Percentiles rank a stretch among this genome's conserved stretches.
phyloP scores from a whole-genome alignment of 2,329 filamentous ascomycete species.

The Amauroascus verrucosus region DNA sequence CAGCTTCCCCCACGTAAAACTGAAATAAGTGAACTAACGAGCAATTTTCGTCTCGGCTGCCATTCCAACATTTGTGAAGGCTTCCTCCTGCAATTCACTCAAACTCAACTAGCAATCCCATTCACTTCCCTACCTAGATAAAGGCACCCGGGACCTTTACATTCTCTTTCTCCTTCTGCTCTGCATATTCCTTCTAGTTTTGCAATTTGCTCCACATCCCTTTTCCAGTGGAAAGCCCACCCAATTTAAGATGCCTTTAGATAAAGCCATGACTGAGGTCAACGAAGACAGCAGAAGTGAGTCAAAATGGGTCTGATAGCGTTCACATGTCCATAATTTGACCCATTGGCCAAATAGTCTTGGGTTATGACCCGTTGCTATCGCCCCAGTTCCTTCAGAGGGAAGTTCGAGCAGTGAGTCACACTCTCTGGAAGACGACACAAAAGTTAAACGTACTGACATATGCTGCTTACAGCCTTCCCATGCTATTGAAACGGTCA shows the following conservation, averaged over 20 bases:
- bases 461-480: constrained; percentile 24
- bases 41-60: no score
- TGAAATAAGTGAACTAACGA: no score
- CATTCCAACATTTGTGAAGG: no score
- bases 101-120: no score
- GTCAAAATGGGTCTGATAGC: constrained; percentile 13
- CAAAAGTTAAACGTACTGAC: neutral
- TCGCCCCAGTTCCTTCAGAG: constrained; percentile 75
- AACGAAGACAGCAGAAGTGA: constrained; percentile 40
- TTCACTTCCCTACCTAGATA: no score
- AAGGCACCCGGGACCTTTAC: no score
- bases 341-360: constrained; percentile 46
- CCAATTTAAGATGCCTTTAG: constrained; percentile 30
- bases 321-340: neutral
- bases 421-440: constrained; percentile 39
- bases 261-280: constrained; percentile 30
- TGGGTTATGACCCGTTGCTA: constrained; percentile 89
- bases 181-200: neutral
- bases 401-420: constrained; percentile 60
- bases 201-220: neutral
- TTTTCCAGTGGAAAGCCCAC: neutral
- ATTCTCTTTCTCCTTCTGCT: neutral
- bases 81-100: no score
- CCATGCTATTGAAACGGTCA: constrained; percentile 34
- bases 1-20: no score